Conservation (phyloP, 345 rosid species). For the Euphorbia peplus region DNA sequence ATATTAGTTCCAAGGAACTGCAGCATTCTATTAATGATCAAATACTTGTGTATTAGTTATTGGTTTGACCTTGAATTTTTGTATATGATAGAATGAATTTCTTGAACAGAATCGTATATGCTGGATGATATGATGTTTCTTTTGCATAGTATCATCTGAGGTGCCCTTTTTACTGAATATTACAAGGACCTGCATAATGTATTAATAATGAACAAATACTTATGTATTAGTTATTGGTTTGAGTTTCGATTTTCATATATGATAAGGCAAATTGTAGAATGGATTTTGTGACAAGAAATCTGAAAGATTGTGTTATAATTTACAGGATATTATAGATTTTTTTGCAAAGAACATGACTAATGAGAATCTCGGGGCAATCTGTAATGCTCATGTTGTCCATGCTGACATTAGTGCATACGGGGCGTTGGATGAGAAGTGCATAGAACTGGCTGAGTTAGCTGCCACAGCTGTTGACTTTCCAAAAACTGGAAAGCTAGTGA, state of each 20-base stretch:
- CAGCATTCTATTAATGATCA: no score
- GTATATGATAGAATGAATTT: no score
- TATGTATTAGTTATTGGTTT: background rate
- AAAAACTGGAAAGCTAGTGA: slow-evolving; percentile 74
- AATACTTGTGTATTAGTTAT: no score
- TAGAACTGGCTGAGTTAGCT: slow-evolving; percentile 68
- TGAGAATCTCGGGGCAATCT: slow-evolving; percentile 69
- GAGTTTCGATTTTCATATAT: background rate
- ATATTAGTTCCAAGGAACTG: no score
- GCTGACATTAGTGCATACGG: slow-evolving; percentile 70
- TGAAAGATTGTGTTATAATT: slow-evolving; percentile 1
- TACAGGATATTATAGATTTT: slow-evolving; percentile 76
- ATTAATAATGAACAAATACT: background rate
- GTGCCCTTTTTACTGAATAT: background rate
- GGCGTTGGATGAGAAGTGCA: slow-evolving; percentile 68
- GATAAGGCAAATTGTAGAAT: background rate
- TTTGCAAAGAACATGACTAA: slow-evolving; percentile 65
- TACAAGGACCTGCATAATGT: background rate
- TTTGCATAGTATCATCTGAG: background rate
- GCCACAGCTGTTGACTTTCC: slow-evolving; percentile 94
- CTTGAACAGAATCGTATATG: background rate
- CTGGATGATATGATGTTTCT: background rate
- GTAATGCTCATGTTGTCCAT: slow-evolving; percentile 86
- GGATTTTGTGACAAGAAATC: background rate
- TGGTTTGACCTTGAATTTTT: no score